A percentile compares a stretch with the other conserved stretches of the same genome.
Conservation (phyloP, 352 stramenopile species). For the Vaucheria bursata region DNA sequence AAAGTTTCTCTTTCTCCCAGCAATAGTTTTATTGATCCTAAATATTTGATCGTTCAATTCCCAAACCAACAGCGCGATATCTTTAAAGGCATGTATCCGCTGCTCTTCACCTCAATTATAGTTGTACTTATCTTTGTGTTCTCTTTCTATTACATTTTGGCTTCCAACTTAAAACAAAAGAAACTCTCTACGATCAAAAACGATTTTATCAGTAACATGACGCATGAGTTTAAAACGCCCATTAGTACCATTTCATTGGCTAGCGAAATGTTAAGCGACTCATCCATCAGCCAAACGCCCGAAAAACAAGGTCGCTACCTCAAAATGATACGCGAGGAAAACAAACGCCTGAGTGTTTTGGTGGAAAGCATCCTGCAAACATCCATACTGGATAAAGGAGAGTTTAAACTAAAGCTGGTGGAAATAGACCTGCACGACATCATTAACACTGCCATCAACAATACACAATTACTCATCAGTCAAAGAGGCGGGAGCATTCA, state of each 20-base stretch:
- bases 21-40: no score
- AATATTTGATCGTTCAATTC: no score
- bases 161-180: slow-evolving; percentile 2
- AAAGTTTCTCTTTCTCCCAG: no score
- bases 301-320: neutral
- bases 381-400: neutral
- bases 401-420: neutral
- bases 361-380: neutral
- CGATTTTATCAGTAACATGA: slow-evolving; percentile 3
- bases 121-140: no score
- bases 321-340: neutral
- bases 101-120: no score
- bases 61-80: no score
- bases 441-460: neutral
- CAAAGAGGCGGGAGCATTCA: neutral
- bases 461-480: neutral
- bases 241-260: neutral
- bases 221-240: neutral
- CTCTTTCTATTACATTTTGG: no score
- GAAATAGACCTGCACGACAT: neutral
- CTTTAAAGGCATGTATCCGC: no score
- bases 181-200: neutral
- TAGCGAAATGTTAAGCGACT: neutral
- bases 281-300: neutral
- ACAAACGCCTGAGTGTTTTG: neutral